Evolutionary conservation across 441 rosid species (phyloP).

Genomic region (Corymbia calophylla): DNA sequence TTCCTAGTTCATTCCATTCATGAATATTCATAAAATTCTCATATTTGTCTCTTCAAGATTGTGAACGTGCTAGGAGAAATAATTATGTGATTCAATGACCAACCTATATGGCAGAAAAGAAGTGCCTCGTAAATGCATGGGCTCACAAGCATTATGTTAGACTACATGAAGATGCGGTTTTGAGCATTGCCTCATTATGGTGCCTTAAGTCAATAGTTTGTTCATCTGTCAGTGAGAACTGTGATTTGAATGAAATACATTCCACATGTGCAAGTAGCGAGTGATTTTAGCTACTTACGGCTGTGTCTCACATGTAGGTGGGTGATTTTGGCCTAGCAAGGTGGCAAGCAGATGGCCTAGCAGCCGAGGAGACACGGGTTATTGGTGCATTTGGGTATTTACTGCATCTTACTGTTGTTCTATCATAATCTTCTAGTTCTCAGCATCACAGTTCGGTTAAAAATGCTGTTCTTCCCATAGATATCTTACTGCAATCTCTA

Average conservation of each 20-base stretch:
- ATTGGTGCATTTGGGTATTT: conserved; percentile 47
- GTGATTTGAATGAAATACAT: neutral
- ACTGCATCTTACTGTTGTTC: neutral
- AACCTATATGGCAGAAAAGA: neutral
- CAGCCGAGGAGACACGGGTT: conserved; percentile 37
- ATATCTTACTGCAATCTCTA: neutral
- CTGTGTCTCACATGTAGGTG: conserved; percentile 17
- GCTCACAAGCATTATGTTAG: neutral
- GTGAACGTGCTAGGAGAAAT: neutral
- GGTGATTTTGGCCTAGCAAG: conserved; percentile 58
- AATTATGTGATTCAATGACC: neutral
- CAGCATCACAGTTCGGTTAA: neutral
- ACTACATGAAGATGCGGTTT: neutral
- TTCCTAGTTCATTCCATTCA: neutral
- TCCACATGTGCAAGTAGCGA: neutral
- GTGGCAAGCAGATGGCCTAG: conserved; percentile 46
- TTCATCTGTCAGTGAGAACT: neutral
- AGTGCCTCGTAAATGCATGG: neutral
- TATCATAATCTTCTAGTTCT: neutral
- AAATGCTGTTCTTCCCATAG: neutral
- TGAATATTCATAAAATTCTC: neutral
- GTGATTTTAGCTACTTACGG: neutral
- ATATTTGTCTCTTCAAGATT: neutral
- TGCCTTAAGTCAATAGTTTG: neutral
- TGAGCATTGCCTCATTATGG: neutral